phyloP scores from a whole-genome alignment of 2,329 filamentous ascomycete species.

The Botrytis paeoniae region DNA sequence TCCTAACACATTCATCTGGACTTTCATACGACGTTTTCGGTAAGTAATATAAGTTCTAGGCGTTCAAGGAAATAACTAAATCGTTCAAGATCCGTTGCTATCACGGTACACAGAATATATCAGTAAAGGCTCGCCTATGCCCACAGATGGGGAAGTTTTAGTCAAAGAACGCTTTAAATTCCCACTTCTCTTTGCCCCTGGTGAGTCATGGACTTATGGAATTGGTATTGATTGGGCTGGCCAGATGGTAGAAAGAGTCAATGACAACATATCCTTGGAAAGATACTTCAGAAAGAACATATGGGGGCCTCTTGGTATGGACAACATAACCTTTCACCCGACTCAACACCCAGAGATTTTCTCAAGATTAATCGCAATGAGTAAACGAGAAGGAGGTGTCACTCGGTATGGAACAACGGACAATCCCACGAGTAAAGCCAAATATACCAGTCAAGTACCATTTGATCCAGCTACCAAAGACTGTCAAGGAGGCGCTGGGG shows the following conservation, averaged over 20 bases:
- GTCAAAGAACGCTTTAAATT: constrained; percentile 18
- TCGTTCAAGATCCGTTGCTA: constrained; percentile 15
- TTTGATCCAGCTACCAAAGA: constrained; percentile 19
- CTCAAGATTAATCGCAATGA: constrained; percentile 27
- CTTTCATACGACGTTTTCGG: constrained; percentile 31
- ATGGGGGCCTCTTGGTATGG: constrained; percentile 34
- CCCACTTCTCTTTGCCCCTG: constrained; percentile 63
- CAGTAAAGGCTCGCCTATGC: constrained; percentile 3
- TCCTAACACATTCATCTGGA: constrained; percentile 34
- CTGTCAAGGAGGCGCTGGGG: constrained; percentile 39
- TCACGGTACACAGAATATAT: constrained; percentile 21
- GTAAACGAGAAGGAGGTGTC: constrained; percentile 24
- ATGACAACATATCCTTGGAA: constrained; percentile 25
- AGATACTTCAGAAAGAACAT: constrained; percentile 48
- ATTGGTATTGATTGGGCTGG: constrained; percentile 54
- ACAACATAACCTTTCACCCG: constrained; percentile 28
- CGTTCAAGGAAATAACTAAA: neutral
- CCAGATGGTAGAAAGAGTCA: constrained; percentile 45
- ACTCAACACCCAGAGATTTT: constrained; percentile 22
- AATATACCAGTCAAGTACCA: constrained; percentile 17
- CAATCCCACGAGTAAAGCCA: constrained; percentile 22
- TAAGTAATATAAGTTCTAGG: constrained; percentile 10
- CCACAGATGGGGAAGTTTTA: neutral
- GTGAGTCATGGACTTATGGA: constrained; percentile 58
- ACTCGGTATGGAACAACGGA: constrained; percentile 22